Evolutionary conservation across 2,329 filamentous ascomycete genomes (phyloP).

Genomic region (Exserohilum rostratum): DNA sequence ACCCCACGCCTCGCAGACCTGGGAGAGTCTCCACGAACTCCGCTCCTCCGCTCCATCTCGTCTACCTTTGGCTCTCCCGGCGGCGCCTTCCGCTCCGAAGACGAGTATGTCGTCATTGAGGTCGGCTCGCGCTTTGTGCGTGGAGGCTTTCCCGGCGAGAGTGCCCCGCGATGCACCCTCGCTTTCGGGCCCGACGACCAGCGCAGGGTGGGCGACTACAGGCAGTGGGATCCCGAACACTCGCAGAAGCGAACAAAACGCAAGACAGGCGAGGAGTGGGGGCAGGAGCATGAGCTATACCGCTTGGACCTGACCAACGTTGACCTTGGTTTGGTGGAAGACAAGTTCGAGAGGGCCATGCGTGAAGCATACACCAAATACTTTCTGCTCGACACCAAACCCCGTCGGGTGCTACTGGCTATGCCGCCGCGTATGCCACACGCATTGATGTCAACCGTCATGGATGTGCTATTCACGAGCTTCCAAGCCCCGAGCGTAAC

Average conservation of each 20-base stretch:
- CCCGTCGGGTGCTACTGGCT: constrained; percentile 74
- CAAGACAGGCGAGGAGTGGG: constrained; percentile 62
- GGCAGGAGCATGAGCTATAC: constrained; percentile 75
- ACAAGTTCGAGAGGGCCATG: constrained; percentile 83
- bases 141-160: constrained; percentile 86
- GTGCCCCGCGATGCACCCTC: constrained; percentile 71
- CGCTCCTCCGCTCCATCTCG: constrained; percentile 65
- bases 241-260: constrained; percentile 57
- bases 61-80: constrained; percentile 64
- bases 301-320: constrained; percentile 72
- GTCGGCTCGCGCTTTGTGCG: constrained; percentile 79
- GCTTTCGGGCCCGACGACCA: constrained; percentile 77
- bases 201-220: constrained; percentile 80
- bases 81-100: constrained; percentile 63
- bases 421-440: constrained; percentile 79
- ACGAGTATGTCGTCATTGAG: constrained; percentile 87
- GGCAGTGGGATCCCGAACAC: constrained; percentile 68
- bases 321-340: constrained; percentile 80
- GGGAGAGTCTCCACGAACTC: constrained; percentile 46
- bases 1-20: constrained; percentile 45
- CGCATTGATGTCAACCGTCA: constrained; percentile 73
- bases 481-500: constrained; percentile 83
- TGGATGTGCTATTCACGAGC: constrained; percentile 79
- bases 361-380: constrained; percentile 83
- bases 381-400: constrained; percentile 72